Base-by-base conservation (phyloP, 805 yeast genomes). In the Yarrowia sp. region DNA sequence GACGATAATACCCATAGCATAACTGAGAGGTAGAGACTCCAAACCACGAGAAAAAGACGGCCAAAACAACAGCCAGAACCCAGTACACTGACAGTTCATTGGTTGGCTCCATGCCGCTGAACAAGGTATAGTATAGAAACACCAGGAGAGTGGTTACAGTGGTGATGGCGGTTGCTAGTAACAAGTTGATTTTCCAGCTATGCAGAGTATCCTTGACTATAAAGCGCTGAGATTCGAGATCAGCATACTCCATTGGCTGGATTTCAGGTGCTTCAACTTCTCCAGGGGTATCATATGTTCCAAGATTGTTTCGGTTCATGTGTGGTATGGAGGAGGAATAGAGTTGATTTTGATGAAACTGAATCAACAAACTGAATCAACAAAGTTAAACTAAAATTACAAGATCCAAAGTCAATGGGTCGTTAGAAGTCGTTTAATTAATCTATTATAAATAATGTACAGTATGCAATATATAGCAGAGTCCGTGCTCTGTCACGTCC, bases 391-490 rank as follows among this genome's bases (percentile, higher is more conserved):
- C 17, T 15, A 15, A 15, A 13, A 4, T 36, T 9, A 13, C 15
- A 8, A 5, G 31, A 18, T 13, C 5, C 8, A n/a, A n/a, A n/a
- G n/a, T n/a, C n/a, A n/a, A n/a, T n/a, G n/a, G n/a, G n/a, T n/a
- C n/a, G n/a, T n/a, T 43, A 7, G 8, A 36, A 22, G 3, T 22
- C 28, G 28, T 22, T n/a, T 18, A 38, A 18, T 36, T 32, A 22
- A 51, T 51, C 58, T 51, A 51, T 51, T 36, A 51, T 51, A 51
- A 51, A 51, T 51, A 51, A 50, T 50, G 42, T 35, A 50, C 55
- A 50, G 42, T 50, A 50, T 50, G 53, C 53, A 48, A 48, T 48
- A 33, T 48, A 45, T 33, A 48, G 17, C 39, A 8, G 9, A 33
- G 53, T 10, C 17, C 5, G 42, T 13, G 42, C n/a, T 38, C 8